Base-by-base conservation (phyloP, 1,139 yeast species). In the Candida tunisiensis region DNA sequence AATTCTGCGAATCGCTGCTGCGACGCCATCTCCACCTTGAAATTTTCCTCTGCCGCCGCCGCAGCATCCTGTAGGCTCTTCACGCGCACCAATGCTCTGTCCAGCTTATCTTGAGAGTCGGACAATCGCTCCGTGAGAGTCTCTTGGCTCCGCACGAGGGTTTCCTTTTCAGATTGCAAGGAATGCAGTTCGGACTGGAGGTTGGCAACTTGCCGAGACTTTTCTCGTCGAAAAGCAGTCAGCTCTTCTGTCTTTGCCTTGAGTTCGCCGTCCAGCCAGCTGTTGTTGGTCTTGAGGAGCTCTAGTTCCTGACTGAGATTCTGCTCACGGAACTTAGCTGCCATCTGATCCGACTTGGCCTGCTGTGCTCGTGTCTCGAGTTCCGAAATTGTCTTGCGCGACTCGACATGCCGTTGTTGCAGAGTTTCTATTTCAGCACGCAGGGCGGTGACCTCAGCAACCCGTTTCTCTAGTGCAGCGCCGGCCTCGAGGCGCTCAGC, bases 1-100 rank as follows among this genome's bases (percentile, higher is more conserved):
- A 78, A 55, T 25, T 65, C 69, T 2, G 70, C 58, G 21, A 74
- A 50, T 27, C 79, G 69, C 33, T 73, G 73, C 45, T 75, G 82
- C 21, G 69, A 53, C 3, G 68, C 51, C 42, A 77, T 55, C 41
- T 80, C 93, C 29, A 64, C 65, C 24, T 69, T 50, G 39, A 69
- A 71, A 24, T 65, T 69, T 17, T 68, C 66, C 34, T 66, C 69
- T 15, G 60, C 58, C 6, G 55, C 40, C 1, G 65, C 51, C 6
- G 61, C 44, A 26, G 62, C 57, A 31, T 62, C 68, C 27, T 65
- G 69, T 11, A 71, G 42, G 14, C 60, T 57, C 30, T 65, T 65
- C 13, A 63, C 41, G 31, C 60, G 53, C 5, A 54, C 40, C 14
- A 62, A 39, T 3, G 60, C 30, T 17, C 50, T 47, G 26, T 64